Conservation (phyloP, 805 yeast species). For the Kodamaea laetipori region DNA sequence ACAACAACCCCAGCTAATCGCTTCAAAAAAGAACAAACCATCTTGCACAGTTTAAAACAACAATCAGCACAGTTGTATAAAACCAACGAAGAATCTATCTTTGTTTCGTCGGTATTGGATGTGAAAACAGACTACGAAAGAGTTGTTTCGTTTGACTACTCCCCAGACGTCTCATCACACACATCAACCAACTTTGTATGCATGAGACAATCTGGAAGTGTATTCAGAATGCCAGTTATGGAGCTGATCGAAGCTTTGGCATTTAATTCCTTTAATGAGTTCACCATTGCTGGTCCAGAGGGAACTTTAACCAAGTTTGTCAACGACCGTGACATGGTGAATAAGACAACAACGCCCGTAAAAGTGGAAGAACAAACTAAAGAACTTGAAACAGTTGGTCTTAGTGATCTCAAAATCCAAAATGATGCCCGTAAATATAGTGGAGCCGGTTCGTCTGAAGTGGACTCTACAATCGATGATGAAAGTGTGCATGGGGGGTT, state of each 20-base stretch:
- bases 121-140: slow-evolving; percentile 75
- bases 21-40: slow-evolving; percentile 12
- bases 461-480: slow-evolving; percentile 35
- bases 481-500: slow-evolving; percentile 19
- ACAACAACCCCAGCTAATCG: background rate
- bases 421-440: slow-evolving; percentile 16
- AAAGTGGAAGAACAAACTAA: background rate
- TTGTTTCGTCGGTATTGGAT: slow-evolving; percentile 76
- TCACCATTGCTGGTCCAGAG: slow-evolving; percentile 58
- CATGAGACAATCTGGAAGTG: slow-evolving; percentile 88
- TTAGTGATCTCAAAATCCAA: background rate
- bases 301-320: slow-evolving; percentile 53
- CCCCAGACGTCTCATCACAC: slow-evolving; percentile 51
- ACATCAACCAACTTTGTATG: slow-evolving; percentile 72
- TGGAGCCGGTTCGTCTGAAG: slow-evolving; percentile 23
- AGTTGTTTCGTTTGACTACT: slow-evolving; percentile 83
- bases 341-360: background rate
- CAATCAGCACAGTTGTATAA: slow-evolving; percentile 41
- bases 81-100: slow-evolving; percentile 57
- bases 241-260: slow-evolving; percentile 64
- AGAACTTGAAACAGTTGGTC: background rate
- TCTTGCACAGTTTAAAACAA: slow-evolving; percentile 31
- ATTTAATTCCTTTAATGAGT: slow-evolving; percentile 70
- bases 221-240: slow-evolving; percentile 73
- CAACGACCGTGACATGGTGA: slow-evolving; percentile 23